Evolutionary conservation across 2,329 filamentous ascomycete species (phyloP), one percentile per base, ranked within the genome.

Genomic region (Xylaria sp.): DNA sequence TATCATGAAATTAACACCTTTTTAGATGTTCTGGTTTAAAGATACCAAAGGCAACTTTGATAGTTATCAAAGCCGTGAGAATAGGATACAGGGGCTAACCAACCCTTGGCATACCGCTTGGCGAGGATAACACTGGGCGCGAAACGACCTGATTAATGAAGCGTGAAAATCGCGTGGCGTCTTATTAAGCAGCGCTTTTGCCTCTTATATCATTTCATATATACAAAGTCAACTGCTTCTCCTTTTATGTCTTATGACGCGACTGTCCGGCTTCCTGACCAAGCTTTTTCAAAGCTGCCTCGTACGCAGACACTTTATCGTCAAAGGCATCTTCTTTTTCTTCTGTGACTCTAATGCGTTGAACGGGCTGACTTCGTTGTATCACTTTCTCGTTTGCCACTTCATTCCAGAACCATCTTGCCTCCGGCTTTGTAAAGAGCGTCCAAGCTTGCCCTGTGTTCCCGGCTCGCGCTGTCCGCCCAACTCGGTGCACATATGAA

Each of bases 401-500:
- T 74, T 92, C 92, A 68, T 92, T 91, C 87, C 93, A 94, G 81
- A 98, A 99, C 94, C 96, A 97, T 53, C 92, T 88, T 25, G 91
- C 94, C 81, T 99, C 94, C 2, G 87, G 87, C 74, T 94, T 91
- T 3, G 90, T 91, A 58, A 97, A 90, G 13, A 99, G 82, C 0
- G 94, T 97, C 93, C 94, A 97, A 0, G 95, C 93, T 57, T 89
- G 86, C 1, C 95, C 95, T 0, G 82, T 73, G 63, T 89, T 88
- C 1, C 92, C 93, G 0, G 93, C 96, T 78, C 94, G 87, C 0
- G 95, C 95, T 0, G 95, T 98, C 65, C 96, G 90, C 44, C 96
- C 95, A 1, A 98, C 93, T 48, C 96, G 91, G 79, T 98, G 96
- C 4, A 98, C 90, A 75, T 98, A 98, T 27, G 90, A 91, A 5